Percentiles rank a stretch among this genome's conserved stretches.
phyloP scores from a whole-genome alignment of 305 asterid genomes.

The Nicotiana rustica region DNA sequence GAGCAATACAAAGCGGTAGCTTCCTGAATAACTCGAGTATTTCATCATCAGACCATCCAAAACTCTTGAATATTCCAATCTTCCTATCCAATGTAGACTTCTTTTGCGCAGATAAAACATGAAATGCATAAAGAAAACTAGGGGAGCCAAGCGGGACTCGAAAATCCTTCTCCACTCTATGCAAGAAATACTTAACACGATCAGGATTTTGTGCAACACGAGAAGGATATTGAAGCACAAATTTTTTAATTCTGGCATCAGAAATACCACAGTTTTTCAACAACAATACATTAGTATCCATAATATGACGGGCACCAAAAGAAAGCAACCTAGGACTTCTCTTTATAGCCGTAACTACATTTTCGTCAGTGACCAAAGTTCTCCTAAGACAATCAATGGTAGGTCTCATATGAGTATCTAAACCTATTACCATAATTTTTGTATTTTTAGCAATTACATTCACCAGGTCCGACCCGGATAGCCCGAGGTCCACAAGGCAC shows the following conservation, averaged over 20 bases:
- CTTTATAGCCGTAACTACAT: conserved; percentile 29
- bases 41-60: conserved; percentile 23
- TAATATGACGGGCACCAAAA: neutral
- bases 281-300: conserved; percentile 17
- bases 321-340: conserved; percentile 15
- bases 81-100: conserved; percentile 34
- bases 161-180: conserved; percentile 35
- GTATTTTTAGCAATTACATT: neutral
- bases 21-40: conserved; percentile 24
- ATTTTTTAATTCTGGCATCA: neutral
- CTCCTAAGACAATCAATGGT: conserved; percentile 28
- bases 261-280: conserved; percentile 31
- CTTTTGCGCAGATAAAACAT: neutral
- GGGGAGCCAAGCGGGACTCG: conserved; percentile 30
- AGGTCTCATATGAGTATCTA: conserved; percentile 24
- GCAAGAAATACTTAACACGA: conserved; percentile 30
- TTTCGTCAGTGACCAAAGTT: conserved; percentile 34
- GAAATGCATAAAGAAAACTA: conserved; percentile 32
- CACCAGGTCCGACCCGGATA: conserved; percentile 27
- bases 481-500: conserved; percentile 30
- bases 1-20: conserved; percentile 14
- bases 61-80: conserved; percentile 34
- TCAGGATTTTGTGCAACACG: neutral
- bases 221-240: conserved; percentile 4
- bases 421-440: neutral